Evolutionary conservation across 768 basidiomycete genomes (phyloP), one percentile per base, ranked within the genome.

Genomic region (Tremella fuciformis): DNA sequence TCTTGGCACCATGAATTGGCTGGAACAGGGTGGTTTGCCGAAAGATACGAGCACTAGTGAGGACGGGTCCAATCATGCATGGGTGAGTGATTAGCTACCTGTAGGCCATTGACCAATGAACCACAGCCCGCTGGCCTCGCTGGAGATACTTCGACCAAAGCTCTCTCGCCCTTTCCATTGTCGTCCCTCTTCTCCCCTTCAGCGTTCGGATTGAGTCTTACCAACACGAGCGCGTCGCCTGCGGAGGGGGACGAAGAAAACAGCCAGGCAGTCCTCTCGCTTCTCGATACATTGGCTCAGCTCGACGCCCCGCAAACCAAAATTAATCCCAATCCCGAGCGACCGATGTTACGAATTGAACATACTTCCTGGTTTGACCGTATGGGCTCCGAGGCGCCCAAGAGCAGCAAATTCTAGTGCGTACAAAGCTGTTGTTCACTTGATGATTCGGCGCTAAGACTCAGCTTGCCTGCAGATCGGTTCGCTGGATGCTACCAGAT

Each of bases 401-500:
- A 59, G 13, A 59, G 53, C 6, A 69, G 75, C 56, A 67, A 62
- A 18, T 79, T 77, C 69, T 77, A 75, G 68, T 75, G 51, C 26
- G 51, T 52, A 39, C 15, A 15, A 11, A 34, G 29, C 29, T 6
- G 4, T 11, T 11, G 24, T 6, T 39, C 21, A 37, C 8, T 40
- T 24, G 6, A 37, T 8, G 7, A 1, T 22, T 26, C 21, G 34
- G 42, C 38, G 57, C 37, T 19, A 1, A 50, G 24, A 18, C 6
- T 4, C 38, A 69, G 70, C 50, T 44, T 77, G 13, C 74, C 76
- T 3, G 66, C 70, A 3, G 74, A 74, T 3, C 63, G 75, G 21
- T 76, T 78, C 41, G 57, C 65, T 9, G 69, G 73, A 18, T 77
- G 76, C 50, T 78, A 78, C 63, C 67, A 67, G 42, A 69, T 79